Base-by-base conservation (phyloP, 2,329 filamentous ascomycete genomes). In the Hypoxylon sp. region DNA sequence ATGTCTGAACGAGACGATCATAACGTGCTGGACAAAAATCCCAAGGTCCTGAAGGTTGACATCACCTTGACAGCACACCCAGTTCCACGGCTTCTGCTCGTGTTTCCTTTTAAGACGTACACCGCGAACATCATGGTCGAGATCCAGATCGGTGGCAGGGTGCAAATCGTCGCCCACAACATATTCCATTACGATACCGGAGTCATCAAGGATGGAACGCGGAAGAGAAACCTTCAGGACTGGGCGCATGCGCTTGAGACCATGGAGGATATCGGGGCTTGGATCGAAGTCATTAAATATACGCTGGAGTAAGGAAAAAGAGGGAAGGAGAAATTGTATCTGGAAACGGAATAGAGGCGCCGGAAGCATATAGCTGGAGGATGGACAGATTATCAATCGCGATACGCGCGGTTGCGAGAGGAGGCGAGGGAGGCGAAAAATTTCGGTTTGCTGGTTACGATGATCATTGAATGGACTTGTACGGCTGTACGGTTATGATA, bases 161-260 rank as follows among this genome's bases (percentile, higher is more conserved):
- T 91, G 3, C 80, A 84, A 16, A 80, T 92, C 33, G 77, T 83
- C 2, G 83, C 85, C 22, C 86, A 91, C 70, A 89, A 90, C 66
- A 72, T 87, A 3, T 72, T 86, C 45, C 7, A 40, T 3, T 26
- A 58, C 1, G 58, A 65, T 30, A 18, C 12, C 6, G 50, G 30
- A n/a, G 14, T 36, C 11, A 22, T 40, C 2, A 14, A 18, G 3
- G 20, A 32, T 8, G 33, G 8, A 2, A 30, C 42, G 12, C 62
- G 59, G 2, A 68, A 61, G 53, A 63, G 57, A 32, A 44, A 63
- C 20, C 24, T 36, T 3, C 46, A 56, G 9, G 52, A 71, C 28
- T 72, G 72, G 68, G 74, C 72, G 0, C 50, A 68, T 36, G 68
- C 64, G 24, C 71, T 76, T 2, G 73, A 76, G 57, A 65, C 56